Conservation (phyloP, 805 yeast genomes). For the Priceomyces fermenticarens region DNA sequence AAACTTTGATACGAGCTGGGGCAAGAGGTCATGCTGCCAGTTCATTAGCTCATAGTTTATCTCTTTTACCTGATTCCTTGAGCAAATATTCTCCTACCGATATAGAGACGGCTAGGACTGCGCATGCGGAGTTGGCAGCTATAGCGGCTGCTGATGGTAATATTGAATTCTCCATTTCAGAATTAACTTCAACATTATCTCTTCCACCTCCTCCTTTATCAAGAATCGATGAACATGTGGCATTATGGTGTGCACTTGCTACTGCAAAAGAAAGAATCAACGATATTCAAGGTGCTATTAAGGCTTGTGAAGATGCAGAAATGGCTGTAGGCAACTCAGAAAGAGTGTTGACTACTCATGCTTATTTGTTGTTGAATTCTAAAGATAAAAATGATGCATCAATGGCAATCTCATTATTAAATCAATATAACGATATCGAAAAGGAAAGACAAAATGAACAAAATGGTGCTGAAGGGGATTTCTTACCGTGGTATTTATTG, state of each 20-base stretch:
- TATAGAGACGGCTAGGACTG: slow-evolving; percentile 47
- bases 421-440: slow-evolving; percentile 27
- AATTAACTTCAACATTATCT: slow-evolving; percentile 48
- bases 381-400: slow-evolving; percentile 20
- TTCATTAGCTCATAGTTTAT: slow-evolving; percentile 44
- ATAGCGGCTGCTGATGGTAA: slow-evolving; percentile 52
- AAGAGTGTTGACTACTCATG: slow-evolving; percentile 45
- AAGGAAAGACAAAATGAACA: slow-evolving; percentile 11
- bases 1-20: slow-evolving; percentile 42
- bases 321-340: slow-evolving; percentile 43
- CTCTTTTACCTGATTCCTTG: slow-evolving; percentile 34
- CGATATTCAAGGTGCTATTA: slow-evolving; percentile 47
- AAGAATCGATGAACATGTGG: slow-evolving; percentile 44
- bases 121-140: slow-evolving; percentile 56
- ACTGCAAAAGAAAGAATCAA: slow-evolving; percentile 51
- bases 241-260: slow-evolving; percentile 53
- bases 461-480: slow-evolving; percentile 41
- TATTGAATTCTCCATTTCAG: slow-evolving; percentile 47
- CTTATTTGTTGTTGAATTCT: slow-evolving; percentile 42
- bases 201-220: slow-evolving; percentile 48
- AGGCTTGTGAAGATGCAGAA: slow-evolving; percentile 49
- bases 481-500: slow-evolving; percentile 55
- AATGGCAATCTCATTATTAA: slow-evolving; percentile 34
- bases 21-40: slow-evolving; percentile 46
- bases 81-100: slow-evolving; percentile 27